Base-by-base conservation (phyloP, 106 monocot species). In the Dioscorea alata region DNA sequence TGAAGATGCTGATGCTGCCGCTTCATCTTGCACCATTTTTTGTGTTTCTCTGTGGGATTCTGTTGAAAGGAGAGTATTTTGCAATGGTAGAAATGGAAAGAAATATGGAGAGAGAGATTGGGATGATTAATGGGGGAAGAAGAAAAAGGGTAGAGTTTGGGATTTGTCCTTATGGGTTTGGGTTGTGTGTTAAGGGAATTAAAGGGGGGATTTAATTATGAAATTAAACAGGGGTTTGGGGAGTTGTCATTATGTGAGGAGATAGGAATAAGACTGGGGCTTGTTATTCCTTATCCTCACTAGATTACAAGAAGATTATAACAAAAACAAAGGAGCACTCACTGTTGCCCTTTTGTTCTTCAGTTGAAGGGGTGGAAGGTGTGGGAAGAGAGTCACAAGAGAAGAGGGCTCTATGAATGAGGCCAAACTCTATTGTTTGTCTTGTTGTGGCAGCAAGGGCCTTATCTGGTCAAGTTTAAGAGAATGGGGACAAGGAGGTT, bases 261-360 rank as follows among this genome's bases (percentile, higher is more conserved):
- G 32, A 68, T 10, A 31, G 32, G 51, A 68, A 53, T 67, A 68
- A 68, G 32, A 53, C 53, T 21, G 49, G 24, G 28, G 24, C 50
- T 68, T 16, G 57, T 69, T 69, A 68, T 59, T 59, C 69, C 34
- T 58, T 69, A 35, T 42, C 57, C 33, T n/a, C 57, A 32, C 16
- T 12, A 69, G 33, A 18, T 7, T 57, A 57, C 69, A 69, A 69
- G 21, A 2, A 33, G 16, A 4, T 33, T 33, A 57, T 69, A 69
- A 69, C 69, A 69, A 69, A 31, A 69, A 33, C 31, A 69, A 59
- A 33, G 33, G 2, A 33, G 8, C 32, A 69, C 20, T 20, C 69
- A 12, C 57, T 42, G n/a, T 22, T 32, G 12, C 32, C 42, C 21
- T 58, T 19, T 32, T 33, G 17, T 15, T 69, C 32, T 69, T n/a